phyloP scores from a whole-genome alignment of 345 rosid genomes.

The Eucalyptus brandiana region DNA sequence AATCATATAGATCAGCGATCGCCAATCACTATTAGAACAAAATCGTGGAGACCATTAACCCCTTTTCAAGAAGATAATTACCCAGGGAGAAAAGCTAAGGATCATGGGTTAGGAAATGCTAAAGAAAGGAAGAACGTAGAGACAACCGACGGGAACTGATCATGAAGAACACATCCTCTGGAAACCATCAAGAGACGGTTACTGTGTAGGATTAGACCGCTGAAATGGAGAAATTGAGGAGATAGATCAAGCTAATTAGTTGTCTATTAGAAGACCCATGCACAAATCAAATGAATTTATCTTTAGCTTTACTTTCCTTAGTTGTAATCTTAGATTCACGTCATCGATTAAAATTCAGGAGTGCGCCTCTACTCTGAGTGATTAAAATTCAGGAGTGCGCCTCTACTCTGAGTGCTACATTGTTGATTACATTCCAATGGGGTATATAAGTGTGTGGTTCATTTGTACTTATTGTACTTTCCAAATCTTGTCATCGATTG shows the following conservation, averaged over 20 bases:
- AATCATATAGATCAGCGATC: not conserved
- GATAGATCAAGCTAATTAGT: too few relatives aligned
- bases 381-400: fast-evolving
- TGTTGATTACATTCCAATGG: not conserved
- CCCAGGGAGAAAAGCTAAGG: not conserved
- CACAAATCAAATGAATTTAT: not conserved
- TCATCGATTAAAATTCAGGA: fast-evolving
- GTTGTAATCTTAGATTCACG: not conserved
- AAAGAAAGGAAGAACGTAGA: not conserved
- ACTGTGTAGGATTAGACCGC: not conserved
- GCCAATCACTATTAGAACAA: not conserved
- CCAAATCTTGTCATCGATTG: not conserved
- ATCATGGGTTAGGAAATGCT: not conserved
- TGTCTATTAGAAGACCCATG: not conserved
- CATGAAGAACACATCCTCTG: not conserved
- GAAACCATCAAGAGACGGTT: not conserved
- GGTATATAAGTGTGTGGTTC: not conserved
- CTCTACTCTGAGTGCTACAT: fast-evolving
- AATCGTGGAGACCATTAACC: not conserved
- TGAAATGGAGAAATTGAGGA: too few relatives aligned
- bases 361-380: fast-evolving
- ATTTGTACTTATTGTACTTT: not conserved
- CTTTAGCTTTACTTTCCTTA: not conserved
- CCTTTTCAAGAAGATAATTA: not conserved
- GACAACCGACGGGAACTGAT: not conserved